Conservation (phyloP, 805 yeast genomes). For the Barnettozyma sucrosica region DNA sequence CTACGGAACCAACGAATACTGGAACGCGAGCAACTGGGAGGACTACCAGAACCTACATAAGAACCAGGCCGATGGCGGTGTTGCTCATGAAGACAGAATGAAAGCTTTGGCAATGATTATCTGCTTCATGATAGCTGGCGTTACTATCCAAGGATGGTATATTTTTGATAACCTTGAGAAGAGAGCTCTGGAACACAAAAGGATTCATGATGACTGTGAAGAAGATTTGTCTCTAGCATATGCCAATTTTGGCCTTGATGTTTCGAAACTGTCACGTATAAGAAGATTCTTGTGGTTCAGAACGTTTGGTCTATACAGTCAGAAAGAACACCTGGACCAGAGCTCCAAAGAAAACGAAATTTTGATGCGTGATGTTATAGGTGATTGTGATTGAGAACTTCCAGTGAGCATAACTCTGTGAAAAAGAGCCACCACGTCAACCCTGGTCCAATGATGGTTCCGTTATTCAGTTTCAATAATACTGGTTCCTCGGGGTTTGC, state of each 20-base stretch:
- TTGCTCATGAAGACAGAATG: conserved; percentile 32
- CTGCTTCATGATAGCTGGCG: conserved; percentile 31
- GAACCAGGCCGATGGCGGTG: conserved; percentile 18
- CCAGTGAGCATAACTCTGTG: too few species aligned
- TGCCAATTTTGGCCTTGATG: conserved; percentile 48
- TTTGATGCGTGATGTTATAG: conserved; percentile 68
- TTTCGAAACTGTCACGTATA: conserved; percentile 43
- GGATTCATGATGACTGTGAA: conserved; percentile 36
- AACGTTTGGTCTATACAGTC: conserved; percentile 29
- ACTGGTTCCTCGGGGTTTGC: too few species aligned
- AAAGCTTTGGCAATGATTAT: conserved; percentile 40
- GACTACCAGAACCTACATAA: conserved; percentile 41
- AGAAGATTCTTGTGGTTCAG: conserved; percentile 55
- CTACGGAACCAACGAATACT: conserved; percentile 34
- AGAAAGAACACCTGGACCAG: conserved; percentile 29
- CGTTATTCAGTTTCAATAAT: too few species aligned
- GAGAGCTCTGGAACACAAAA: conserved; percentile 26
- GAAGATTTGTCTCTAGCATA: conserved; percentile 37
- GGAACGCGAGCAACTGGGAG: conserved; percentile 64
- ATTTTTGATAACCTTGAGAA: conserved; percentile 35
- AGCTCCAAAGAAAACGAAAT: conserved; percentile 62
- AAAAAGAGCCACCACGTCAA: too few species aligned
- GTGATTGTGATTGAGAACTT: conserved; percentile 19
- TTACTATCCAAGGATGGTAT: conserved; percentile 37
- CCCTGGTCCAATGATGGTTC: too few species aligned